These are phyloP conservation scores for Capsella bursapastoris DNA, from an alignment of 345 rosid species.

Conservation along the genomic window DNA sequence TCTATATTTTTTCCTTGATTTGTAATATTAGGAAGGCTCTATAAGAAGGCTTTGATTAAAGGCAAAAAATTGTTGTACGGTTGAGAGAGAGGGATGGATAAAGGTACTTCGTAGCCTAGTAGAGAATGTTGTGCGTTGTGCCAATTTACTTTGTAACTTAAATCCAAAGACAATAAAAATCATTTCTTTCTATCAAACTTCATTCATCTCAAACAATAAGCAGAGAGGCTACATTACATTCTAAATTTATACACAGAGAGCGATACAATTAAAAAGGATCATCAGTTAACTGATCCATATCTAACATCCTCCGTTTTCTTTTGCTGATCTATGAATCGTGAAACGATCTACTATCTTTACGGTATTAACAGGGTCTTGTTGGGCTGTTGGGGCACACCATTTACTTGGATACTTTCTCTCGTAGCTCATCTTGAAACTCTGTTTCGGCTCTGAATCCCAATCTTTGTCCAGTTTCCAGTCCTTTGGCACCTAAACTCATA, in stretches of 20 bases:
- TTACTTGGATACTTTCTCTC: constrained; percentile 70
- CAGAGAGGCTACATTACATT: constrained; percentile 30
- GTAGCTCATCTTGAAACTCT: constrained; percentile 61
- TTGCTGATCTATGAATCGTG: constrained; percentile 52
- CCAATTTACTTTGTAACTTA: constrained; percentile 21
- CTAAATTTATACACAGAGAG: constrained; percentile 38
- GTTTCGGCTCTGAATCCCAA: constrained; percentile 77
- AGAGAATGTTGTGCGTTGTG: constrained; percentile 37
- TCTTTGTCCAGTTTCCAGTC: constrained; percentile 84
- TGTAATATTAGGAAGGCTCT: constrained; percentile 40
- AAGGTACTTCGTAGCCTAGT: constrained; percentile 28
- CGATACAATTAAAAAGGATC: constrained; percentile 14
- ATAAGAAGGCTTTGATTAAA: constrained; percentile 23
- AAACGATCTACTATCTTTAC: constrained; percentile 81
- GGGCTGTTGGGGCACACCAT: constrained; percentile 68
- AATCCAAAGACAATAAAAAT: constrained; percentile 29
- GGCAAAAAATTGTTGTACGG: constrained; percentile 38
- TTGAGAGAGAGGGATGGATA: constrained; percentile 14
- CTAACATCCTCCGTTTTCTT: constrained; percentile 47
- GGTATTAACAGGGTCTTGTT: constrained; percentile 73
- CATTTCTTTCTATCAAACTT: constrained; percentile 7
- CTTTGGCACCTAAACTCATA: constrained; percentile 75
- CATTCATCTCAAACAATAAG: constrained; percentile 27
- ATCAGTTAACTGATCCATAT: constrained; percentile 49
- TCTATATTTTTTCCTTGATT: constrained; percentile 18